phyloP scores from a whole-genome alignment of 2,329 filamentous ascomycete genomes.

The Pseudocercospora cruenta region DNA sequence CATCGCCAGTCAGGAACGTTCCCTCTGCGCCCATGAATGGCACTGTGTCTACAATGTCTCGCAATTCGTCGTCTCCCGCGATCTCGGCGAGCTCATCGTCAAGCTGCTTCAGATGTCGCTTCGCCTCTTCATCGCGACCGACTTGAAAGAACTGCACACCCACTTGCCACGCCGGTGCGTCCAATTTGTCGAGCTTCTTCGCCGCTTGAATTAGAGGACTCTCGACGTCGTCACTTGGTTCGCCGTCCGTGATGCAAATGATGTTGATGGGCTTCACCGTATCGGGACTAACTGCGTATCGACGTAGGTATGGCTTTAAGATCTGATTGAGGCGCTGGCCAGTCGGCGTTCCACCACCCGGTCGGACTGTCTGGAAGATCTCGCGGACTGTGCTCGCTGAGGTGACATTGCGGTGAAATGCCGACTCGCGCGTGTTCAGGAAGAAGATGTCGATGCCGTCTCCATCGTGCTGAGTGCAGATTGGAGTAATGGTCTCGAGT shows the following conservation, averaged over 20 bases:
- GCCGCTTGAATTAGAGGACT: constrained; percentile 69
- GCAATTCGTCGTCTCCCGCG: constrained; percentile 57
- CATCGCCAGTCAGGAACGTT: constrained; percentile 65
- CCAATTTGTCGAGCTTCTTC: constrained; percentile 67
- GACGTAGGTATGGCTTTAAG: constrained; percentile 69
- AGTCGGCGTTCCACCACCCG: constrained; percentile 72
- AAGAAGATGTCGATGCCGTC: constrained; percentile 94
- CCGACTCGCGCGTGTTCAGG: constrained; percentile 68
- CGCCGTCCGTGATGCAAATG: constrained; percentile 91
- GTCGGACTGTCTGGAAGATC: constrained; percentile 71
- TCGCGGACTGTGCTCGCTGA: constrained; percentile 60
- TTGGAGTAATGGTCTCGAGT: constrained; percentile 73
- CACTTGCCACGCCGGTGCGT: constrained; percentile 78
- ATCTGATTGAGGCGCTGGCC: constrained; percentile 73
- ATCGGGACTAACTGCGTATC: constrained; percentile 54
- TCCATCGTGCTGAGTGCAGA: constrained; percentile 76
- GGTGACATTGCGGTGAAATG: constrained; percentile 68
- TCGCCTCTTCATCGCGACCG: constrained; percentile 70
- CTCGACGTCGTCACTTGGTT: constrained; percentile 77
- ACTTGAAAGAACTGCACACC: constrained; percentile 97
- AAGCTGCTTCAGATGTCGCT: constrained; percentile 67
- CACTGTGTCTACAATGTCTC: constrained; percentile 92
- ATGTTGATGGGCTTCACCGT: constrained; percentile 79
- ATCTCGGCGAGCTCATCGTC: constrained; percentile 71
- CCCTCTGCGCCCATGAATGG: constrained; percentile 65